Evolutionary conservation across 495 filamentous ascomycete genomes (phyloP).

Genomic region (Trichoderma reesei): DNA sequence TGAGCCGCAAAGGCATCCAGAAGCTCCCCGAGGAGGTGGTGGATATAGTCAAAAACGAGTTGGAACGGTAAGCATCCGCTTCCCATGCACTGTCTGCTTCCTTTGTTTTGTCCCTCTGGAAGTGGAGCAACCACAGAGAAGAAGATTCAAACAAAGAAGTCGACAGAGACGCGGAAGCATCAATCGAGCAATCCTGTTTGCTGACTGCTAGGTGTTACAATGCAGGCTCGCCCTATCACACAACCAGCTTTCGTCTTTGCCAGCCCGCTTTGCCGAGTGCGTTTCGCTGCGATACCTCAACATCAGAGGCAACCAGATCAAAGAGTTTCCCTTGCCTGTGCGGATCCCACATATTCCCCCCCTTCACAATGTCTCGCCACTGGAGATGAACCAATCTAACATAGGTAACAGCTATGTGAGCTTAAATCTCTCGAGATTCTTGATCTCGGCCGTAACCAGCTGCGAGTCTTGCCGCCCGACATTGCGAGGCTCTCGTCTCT

Average conservation of each 20-base stretch:
- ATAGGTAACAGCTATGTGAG: conserved; percentile 49
- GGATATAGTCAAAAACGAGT: conserved; percentile 83
- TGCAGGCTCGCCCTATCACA: conserved; percentile 77
- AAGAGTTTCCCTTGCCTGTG: conserved; percentile 79
- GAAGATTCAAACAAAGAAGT: background rate
- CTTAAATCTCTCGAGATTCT: conserved; percentile 83
- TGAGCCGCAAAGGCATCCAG: conserved; percentile 73
- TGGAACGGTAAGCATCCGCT: conserved; percentile 60
- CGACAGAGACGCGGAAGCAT: background rate
- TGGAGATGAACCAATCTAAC: conserved; percentile 8
- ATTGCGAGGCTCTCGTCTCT: conserved; percentile 67
- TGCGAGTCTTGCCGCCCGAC: conserved; percentile 65
- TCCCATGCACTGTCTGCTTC: background rate
- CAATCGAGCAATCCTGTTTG: background rate
- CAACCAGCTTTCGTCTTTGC: conserved; percentile 73
- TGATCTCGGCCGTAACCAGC: conserved; percentile 79
- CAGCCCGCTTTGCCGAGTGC: conserved; percentile 74
- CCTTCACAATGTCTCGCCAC: background rate
- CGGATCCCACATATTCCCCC: background rate
- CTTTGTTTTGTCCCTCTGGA: background rate
- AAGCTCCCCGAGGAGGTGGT: conserved; percentile 81
- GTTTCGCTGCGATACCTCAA: conserved; percentile 90
- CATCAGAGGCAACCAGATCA: conserved; percentile 74
- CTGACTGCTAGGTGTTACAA: conserved; percentile 13
- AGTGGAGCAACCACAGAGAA: background rate